Evolutionary conservation across 768 basidiomycete genomes (phyloP).

Genomic region (Strobilomyces dryophilus): DNA sequence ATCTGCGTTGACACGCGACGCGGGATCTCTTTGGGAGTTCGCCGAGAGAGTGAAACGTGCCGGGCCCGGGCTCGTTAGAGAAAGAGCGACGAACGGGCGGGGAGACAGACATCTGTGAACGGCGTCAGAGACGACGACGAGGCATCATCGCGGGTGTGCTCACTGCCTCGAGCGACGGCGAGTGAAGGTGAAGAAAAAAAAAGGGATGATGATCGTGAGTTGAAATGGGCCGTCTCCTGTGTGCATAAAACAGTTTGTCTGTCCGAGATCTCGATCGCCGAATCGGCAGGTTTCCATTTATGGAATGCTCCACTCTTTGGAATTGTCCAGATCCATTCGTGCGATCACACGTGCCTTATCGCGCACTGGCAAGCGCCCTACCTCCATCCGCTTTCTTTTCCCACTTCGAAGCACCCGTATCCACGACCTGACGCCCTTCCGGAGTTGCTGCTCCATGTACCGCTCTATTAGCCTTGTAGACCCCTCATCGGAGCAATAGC

Average conservation of each 20-base stretch:
- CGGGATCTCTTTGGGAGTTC: slow-evolving; percentile 40
- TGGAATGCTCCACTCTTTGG: slow-evolving; percentile 21
- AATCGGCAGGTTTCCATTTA: slow-evolving; percentile 10
- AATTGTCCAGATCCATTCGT: slow-evolving; percentile 14
- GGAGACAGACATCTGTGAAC: slow-evolving; percentile 15
- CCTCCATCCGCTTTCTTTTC: too few relatives aligned
- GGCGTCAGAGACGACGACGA: slow-evolving; percentile 6
- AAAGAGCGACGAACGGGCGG: slow-evolving; percentile 23
- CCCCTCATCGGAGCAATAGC: too few relatives aligned
- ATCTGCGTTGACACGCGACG: slow-evolving; percentile 4
- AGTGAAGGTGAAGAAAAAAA: background rate
- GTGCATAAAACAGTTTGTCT: background rate
- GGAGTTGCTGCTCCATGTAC: too few relatives aligned
- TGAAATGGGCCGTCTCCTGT: slow-evolving; percentile 7
- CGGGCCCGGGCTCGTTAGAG: slow-evolving; percentile 32
- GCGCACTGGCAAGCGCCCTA: too few relatives aligned
- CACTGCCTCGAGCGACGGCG: background rate
- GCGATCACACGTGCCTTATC: slow-evolving; percentile 23
- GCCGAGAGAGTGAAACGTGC: slow-evolving; percentile 45
- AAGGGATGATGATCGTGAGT: background rate
- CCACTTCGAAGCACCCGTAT: too few relatives aligned
- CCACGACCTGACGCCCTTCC: background rate
- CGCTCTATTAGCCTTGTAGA: too few relatives aligned
- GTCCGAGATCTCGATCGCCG: slow-evolving; percentile 23
- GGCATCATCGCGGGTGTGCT: background rate